Evolutionary conservation across 495 filamentous ascomycete genomes (phyloP).

Genomic region (Chaetomium cochliodes): DNA sequence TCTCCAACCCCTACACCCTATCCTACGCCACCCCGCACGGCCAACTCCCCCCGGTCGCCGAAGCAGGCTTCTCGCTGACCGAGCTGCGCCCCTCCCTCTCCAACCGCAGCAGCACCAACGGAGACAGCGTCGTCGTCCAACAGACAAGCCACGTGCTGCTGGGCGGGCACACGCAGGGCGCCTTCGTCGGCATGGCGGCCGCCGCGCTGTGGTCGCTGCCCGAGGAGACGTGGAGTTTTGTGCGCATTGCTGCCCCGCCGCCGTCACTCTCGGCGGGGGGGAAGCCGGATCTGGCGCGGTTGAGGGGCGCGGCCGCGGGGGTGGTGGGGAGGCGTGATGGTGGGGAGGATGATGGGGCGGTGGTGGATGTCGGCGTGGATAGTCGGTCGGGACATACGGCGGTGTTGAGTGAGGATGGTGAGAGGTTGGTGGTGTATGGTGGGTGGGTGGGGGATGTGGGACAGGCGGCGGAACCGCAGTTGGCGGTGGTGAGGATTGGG

Average conservation of each 20-base stretch:
- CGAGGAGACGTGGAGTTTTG: slow-evolving; percentile 80
- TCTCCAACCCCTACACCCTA: slow-evolving; percentile 21
- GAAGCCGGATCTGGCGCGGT: slow-evolving; percentile 12
- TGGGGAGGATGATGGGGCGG: not conserved
- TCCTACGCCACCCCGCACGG: slow-evolving; percentile 26
- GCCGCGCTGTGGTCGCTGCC: slow-evolving; percentile 84
- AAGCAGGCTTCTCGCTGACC: slow-evolving; percentile 85
- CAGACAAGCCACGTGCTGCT: slow-evolving; percentile 77
- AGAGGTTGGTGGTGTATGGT: slow-evolving; percentile 70
- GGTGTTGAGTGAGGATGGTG: slow-evolving; percentile 73
- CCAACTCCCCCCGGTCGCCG: slow-evolving; percentile 59
- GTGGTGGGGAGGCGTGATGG: not conserved
- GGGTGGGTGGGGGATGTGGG: slow-evolving; percentile 85
- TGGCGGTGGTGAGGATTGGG: slow-evolving; percentile 72
- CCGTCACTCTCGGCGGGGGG: not conserved
- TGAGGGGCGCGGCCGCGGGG: too few relatives aligned
- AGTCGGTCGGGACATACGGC: slow-evolving; percentile 85
- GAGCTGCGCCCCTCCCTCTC: slow-evolving; percentile 55
- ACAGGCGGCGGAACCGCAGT: slow-evolving; percentile 72
- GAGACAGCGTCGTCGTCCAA: slow-evolving; percentile 47
- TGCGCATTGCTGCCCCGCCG: slow-evolving; percentile 55
- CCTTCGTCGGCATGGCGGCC: slow-evolving; percentile 92
- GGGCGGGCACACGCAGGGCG: slow-evolving; percentile 77
- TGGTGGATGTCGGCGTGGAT: slow-evolving; percentile 50
- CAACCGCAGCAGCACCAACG: slow-evolving; percentile 54